Evolutionary conservation across 2,329 filamentous ascomycete species (phyloP).

Genomic region (Penicillium brevicompactum): DNA sequence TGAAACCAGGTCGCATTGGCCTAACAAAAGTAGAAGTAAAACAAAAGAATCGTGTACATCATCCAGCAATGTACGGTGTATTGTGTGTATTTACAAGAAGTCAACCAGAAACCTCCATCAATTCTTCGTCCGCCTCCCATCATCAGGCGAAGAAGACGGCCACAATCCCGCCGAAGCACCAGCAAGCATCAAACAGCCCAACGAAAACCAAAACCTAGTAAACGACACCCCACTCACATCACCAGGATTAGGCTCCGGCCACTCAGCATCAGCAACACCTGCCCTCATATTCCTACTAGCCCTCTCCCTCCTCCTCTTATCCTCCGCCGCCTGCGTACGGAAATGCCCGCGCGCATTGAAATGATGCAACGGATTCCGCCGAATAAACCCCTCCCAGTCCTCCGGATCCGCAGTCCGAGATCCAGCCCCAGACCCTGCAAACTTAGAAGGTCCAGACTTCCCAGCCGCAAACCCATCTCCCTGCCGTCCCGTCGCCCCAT

Average conservation of each 20-base stretch:
- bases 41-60: background rate
- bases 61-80: constrained; percentile 3
- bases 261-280: constrained; percentile 23
- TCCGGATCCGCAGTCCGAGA: constrained; percentile 22
- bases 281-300: constrained; percentile 40
- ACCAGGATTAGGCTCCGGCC: constrained; percentile 3
- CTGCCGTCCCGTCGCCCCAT: constrained; percentile 65
- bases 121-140: constrained; percentile 2
- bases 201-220: constrained; percentile 43
- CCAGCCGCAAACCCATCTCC: constrained; percentile 48
- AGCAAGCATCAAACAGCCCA: constrained; percentile 40
- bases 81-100: background rate
- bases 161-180: constrained; percentile 20
- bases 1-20: background rate
- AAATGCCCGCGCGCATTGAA: constrained; percentile 76
- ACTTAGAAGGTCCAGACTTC: constrained; percentile 15
- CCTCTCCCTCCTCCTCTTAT: constrained; percentile 54
- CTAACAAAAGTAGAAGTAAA: background rate
- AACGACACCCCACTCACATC: constrained; percentile 15
- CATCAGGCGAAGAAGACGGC: background rate
- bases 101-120: background rate
- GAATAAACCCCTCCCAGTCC: constrained; percentile 41
- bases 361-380: constrained; percentile 64
- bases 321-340: constrained; percentile 69
- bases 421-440: background rate